Percentiles rank a stretch among this genome's conserved stretches.
Conservation (phyloP, 441 rosid species). For the Raphanus hybrid region DNA sequence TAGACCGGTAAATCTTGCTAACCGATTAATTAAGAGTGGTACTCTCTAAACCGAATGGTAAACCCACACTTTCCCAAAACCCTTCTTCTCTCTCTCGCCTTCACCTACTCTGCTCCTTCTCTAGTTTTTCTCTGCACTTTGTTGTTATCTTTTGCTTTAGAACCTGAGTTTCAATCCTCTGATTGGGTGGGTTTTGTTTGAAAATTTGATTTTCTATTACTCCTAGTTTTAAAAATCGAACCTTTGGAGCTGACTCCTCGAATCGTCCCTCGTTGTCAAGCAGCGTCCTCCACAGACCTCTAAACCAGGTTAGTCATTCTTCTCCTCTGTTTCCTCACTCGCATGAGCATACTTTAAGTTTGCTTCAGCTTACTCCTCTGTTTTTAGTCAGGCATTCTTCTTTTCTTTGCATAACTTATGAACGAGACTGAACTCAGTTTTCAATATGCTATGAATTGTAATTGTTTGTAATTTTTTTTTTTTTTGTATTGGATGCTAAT, state of each 20-base stretch:
- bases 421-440: too few relatives aligned
- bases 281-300: background rate
- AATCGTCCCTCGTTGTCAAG: background rate
- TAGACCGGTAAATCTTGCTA: conserved; percentile 5
- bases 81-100: conserved; percentile 19
- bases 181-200: background rate
- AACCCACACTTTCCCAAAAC: conserved; percentile 25
- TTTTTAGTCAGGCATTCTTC: too few relatives aligned
- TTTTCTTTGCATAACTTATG: too few relatives aligned
- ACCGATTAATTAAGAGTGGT: background rate
- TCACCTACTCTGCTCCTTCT: conserved; percentile 27
- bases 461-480: too few relatives aligned
- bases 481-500: conserved; percentile 17
- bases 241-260: conserved; percentile 23
- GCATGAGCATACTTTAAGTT: background rate
- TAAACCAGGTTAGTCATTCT: conserved; percentile 25
- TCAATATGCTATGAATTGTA: too few relatives aligned
- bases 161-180: conserved; percentile 1
- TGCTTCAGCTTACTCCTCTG: too few relatives aligned
- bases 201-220: background rate
- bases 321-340: background rate
- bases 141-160: background rate
- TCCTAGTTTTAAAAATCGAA: conserved; percentile 23
- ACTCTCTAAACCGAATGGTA: conserved; percentile 15
- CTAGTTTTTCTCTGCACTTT: background rate